Evolutionary conservation across 768 basidiomycete species (phyloP), one percentile per base, ranked within the genome.

Genomic region (Kwoniella sp.): DNA sequence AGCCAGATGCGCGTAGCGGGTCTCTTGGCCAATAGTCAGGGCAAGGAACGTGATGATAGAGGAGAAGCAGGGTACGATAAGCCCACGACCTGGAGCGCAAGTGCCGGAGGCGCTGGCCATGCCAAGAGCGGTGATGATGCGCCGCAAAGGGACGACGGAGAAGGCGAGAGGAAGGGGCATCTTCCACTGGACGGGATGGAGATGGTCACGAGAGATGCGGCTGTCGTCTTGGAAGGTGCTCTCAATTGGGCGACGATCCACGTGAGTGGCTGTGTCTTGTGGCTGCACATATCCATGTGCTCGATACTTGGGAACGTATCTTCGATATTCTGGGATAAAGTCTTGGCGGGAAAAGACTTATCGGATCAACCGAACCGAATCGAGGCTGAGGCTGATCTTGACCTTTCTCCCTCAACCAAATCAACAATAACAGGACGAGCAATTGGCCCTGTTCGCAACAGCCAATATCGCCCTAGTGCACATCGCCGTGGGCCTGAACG

Each of bases 381-480:
- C 11, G 15, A 45, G 9, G 22, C 12, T 45, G 41, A 45, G 11
- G 8, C 17, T 11, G 8, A 20, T 11, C 20, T 3, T 45, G 41
- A 45, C 20, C 9, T 45, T 8, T 45, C 3, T 45, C 34, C 5
- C 5, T 37, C 7, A 37, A 7, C 5, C 13, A 37, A 37, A 37
- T 13, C 41, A 17, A n/a, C n/a, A n/a, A n/a, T n/a, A n/a, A n/a
- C 58, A 80, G 79, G 66, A 75, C 65, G 77, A 78, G 57, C 79
- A 80, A 66, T 31, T 75, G 22, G 71, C 75, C 2, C 60, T 77
- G 1, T 80, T 73, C 56, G 76, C 77, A 0, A 76, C 74, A 2
- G 73, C 77, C 22, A 75, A 61, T 47, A 73, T 79, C 20, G 74
- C 76, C 0, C 63, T 80, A 12, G 63, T 69, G 1, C 71, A 76